Base-by-base conservation (phyloP, 73 alveolate genomes). In the Paramecium primaurelia region DNA sequence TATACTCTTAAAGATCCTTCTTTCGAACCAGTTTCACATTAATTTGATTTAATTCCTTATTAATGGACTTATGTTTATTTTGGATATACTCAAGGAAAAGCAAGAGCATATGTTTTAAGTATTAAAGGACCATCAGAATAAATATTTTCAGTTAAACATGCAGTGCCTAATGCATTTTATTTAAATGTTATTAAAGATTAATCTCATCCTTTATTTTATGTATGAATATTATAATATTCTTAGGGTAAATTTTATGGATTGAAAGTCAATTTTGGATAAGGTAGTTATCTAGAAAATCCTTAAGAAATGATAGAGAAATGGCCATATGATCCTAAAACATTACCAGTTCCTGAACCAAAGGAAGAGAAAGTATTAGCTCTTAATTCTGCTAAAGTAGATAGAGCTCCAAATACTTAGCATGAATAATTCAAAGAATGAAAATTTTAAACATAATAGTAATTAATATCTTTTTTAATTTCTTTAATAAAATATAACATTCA, bases 201-300 rank as follows among this genome's bases (percentile, higher is more conserved):
- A 37, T 34, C 51, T 6, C 86, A 71, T 71, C 86, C 86, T 30
- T 32, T 34, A 22, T 71, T 71, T 37, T 71, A 34, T 71, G 86
- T 71, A 71, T 30, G 22, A 14, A 4, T 34, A 10, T 4, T 26
- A 26, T 71, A 22, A 49, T 71, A 34, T 49, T 77, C 49, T 71
- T 71, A 71, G 86, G 86, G 86, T 71, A 71, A 71, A 71, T 30
- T 71, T 16, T 71, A 71, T 34, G 86, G 86, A 71, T 22, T 71
- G 6, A 71, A 71, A 71, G 59, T 71, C 58, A 10, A 34, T 34
- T 71, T 71, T 34, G 86, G 86, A 14, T 34, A 71, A 37, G 86
- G 86, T 6, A 71, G 86, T 16, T 37, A 34, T 30, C 16, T 71
- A 18, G 36, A 71, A 38, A 71, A 71, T 34, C 86, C 86, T 34